Evolutionary conservation across 2,329 filamentous ascomycete genomes (phyloP).

Genomic region (Aspergillus amoenus): DNA sequence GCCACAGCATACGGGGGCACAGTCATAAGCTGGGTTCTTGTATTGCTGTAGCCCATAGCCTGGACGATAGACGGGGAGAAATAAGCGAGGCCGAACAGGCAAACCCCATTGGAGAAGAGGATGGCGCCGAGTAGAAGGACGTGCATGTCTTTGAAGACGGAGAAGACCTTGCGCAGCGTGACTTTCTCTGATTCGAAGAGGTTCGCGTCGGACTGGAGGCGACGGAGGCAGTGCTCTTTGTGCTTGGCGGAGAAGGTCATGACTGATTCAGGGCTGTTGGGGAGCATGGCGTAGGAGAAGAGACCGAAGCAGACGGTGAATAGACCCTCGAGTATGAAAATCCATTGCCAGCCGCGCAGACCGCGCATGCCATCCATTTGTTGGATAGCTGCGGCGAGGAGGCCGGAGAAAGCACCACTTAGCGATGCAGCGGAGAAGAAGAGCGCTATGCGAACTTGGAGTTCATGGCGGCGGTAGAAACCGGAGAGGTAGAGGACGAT

Average conservation of each 20-base stretch:
- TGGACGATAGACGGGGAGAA: conserved; percentile 29
- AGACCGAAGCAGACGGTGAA: conserved; percentile 41
- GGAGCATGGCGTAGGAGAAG: conserved; percentile 56
- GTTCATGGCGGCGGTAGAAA: conserved; percentile 31
- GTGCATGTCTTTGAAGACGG: conserved; percentile 13
- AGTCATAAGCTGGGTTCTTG: conserved; percentile 32
- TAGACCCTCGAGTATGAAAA: conserved; percentile 47
- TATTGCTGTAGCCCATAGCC: conserved; percentile 26
- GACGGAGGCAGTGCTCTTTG: conserved; percentile 23
- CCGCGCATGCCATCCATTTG: conserved; percentile 43
- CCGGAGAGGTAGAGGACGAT: conserved; percentile 21
- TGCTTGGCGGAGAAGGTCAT: conserved; percentile 56
- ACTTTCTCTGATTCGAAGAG: conserved; percentile 13
- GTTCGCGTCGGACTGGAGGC: conserved; percentile 14
- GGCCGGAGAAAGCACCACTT: conserved; percentile 47
- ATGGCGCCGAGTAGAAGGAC: conserved; percentile 12
- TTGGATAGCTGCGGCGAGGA: conserved; percentile 51
- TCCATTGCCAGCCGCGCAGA: conserved; percentile 33
- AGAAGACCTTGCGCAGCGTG: conserved; percentile 7
- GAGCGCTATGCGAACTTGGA: conserved; percentile 28
- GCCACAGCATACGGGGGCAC: conserved; percentile 31
- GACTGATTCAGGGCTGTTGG: conserved; percentile 63
- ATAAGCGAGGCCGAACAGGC: conserved; percentile 22
- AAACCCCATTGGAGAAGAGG: conserved; percentile 14
- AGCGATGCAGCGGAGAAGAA: conserved; percentile 30